Conservation (phyloP, 768 basidiomycete species). For the Suillus variegatus region DNA sequence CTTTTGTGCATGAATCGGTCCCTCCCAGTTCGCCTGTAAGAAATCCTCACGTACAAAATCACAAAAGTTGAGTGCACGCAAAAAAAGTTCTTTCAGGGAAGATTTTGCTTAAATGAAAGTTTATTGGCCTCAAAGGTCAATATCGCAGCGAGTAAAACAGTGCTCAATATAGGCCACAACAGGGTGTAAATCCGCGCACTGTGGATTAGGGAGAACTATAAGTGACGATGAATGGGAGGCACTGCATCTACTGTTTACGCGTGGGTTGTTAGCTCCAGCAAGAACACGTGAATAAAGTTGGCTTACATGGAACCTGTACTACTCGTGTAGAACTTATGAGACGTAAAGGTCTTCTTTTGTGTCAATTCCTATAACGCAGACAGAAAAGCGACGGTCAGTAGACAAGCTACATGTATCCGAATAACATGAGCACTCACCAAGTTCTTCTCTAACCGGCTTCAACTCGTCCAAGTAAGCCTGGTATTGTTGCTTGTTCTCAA, state of each 20-base stretch:
- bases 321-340: slow-evolving; percentile 32
- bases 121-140: not conserved
- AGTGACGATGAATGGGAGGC: slow-evolving; percentile 21
- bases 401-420: not conserved
- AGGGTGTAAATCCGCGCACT: slow-evolving; percentile 2
- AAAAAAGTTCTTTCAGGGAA: not conserved
- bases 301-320: slow-evolving; percentile 13
- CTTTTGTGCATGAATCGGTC: not conserved
- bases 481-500: slow-evolving; percentile 96
- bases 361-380: slow-evolving; percentile 46
- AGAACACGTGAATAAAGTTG: not conserved
- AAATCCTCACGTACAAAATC: not conserved
- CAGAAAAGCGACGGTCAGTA: slow-evolving; percentile 4
- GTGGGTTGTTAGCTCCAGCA: not conserved
- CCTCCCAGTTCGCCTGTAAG: not conserved
- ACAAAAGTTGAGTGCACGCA: not conserved
- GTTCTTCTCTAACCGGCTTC: slow-evolving; percentile 84
- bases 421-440: slow-evolving; percentile 58
- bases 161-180: slow-evolving; percentile 2
- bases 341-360: slow-evolving; percentile 67
- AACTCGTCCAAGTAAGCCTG: slow-evolving; percentile 91
- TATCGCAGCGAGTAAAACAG: not conserved
- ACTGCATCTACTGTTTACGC: slow-evolving; percentile 26
- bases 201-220: slow-evolving; percentile 23
- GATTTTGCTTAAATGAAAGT: not conserved